A percentile compares a stretch with the other conserved stretches of the same genome.
These are phyloP conservation scores for Elsinoe batatas DNA, from an alignment of 2,329 filamentous ascomycete genomes.

Conservation along the genomic window DNA sequence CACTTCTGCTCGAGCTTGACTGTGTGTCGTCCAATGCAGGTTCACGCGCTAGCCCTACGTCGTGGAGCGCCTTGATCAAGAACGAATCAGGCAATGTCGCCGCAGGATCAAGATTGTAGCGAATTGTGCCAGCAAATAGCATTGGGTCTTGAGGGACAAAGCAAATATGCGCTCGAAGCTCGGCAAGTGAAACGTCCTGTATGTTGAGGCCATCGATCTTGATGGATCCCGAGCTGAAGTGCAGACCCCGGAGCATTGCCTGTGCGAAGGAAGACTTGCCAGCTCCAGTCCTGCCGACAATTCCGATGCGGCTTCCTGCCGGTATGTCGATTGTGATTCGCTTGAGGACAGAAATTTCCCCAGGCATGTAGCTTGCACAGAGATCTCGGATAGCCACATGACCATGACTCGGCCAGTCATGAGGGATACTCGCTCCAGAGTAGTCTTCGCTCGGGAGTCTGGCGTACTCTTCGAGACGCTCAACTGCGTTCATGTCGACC, in stretches of 20 bases:
- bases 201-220: constrained; percentile 48
- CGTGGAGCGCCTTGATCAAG: constrained; percentile 54
- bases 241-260: constrained; percentile 62
- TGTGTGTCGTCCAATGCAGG: constrained; percentile 54
- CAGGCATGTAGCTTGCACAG: constrained; percentile 41
- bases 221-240: constrained; percentile 38
- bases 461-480: constrained; percentile 93
- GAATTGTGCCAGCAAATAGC: constrained; percentile 69
- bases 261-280: constrained; percentile 80
- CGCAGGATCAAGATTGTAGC: constrained; percentile 66
- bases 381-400: constrained; percentile 48
- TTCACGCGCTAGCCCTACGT: constrained; percentile 57
- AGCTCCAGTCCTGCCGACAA: constrained; percentile 74
- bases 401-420: constrained; percentile 80
- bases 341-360: constrained; percentile 39
- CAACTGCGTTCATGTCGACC: constrained; percentile 47
- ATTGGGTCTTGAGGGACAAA: constrained; percentile 83
- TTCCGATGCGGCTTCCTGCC: constrained; percentile 68
- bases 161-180: constrained; percentile 59
- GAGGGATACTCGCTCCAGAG: constrained; percentile 84
- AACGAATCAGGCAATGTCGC: constrained; percentile 46
- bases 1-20: constrained; percentile 72
- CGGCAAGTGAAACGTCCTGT: constrained; percentile 60
- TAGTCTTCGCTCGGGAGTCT: constrained; percentile 69
- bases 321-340: constrained; percentile 54